Base-by-base conservation (phyloP, 2,329 filamentous ascomycete genomes). In the Calonectria henricotiae region DNA sequence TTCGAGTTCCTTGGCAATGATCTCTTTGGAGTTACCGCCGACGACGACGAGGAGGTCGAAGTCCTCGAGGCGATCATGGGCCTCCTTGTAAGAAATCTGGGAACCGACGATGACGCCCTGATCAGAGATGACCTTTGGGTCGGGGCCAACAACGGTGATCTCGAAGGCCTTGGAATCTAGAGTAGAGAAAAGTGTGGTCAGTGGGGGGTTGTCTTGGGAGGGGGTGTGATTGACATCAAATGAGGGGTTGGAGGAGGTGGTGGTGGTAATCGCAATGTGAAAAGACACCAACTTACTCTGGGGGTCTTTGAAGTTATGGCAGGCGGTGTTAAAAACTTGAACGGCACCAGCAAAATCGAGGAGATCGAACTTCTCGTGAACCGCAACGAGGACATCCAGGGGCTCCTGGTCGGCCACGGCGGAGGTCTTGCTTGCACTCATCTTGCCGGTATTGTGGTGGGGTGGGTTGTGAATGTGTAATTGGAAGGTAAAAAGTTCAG, bases 21-120 rank as follows among this genome's bases (percentile, higher is more conserved):
- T 82, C 43, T 86, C 83, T 32, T 91, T 88, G 69, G 85, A 85
- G 79, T 90, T 88, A 79, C 94, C 94, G 78, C 94, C 94, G 32
- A 94, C 88, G 74, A 97, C 85, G 81, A 96, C 87, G 76, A 97
- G 87, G 72, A 96, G 87, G 81, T 97, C 94, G 80, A 93, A 95
- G 74, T 95, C 92, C 74, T 91, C 85, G 60, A 95, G 89, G 75
- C 87, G 87, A 70, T 94, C 89, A 83, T 94, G 88, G 71, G 93
- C 94, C 79, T 96, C 93, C 79, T 93, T 92, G 87, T 89, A 94
- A 80, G 90, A 87, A 82, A 95, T 91, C 83, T 96, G 92, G 72
- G 93, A 90, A 78, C 89, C 89, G 82, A 96, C 85, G 76, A 90
- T 86, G 79, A 92, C 88, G 75, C 93, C 93, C 82, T 94, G 86